Percentiles rank a stretch among this genome's conserved stretches.
Evolutionary conservation across 139 green algal species (phyloP).

Genomic region (Haematococcus sp.): DNA sequence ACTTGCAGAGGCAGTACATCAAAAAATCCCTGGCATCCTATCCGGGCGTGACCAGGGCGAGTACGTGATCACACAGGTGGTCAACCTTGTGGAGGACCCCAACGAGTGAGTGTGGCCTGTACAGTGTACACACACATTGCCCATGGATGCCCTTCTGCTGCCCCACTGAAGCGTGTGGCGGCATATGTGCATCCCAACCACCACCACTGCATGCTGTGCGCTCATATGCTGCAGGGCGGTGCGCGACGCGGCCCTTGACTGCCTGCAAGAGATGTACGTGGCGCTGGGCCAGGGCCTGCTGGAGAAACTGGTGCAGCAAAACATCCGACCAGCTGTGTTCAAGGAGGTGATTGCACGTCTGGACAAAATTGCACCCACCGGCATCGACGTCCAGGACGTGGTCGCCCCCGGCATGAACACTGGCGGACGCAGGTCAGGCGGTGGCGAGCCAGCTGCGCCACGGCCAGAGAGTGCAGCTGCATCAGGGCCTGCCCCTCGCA

Average conservation of each 20-base stretch:
- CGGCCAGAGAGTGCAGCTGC: not conserved
- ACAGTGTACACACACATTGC: too few species aligned
- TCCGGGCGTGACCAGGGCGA: conserved; percentile 13
- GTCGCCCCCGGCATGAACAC: not conserved
- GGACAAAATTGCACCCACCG: not conserved
- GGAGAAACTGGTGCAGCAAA: conserved; percentile 20
- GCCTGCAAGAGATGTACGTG: conserved; percentile 38
- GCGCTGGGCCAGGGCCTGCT: conserved; percentile 31
- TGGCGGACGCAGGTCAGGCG: not conserved
- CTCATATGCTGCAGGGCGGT: conserved; percentile 25
- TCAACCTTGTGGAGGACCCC: conserved; percentile 45
- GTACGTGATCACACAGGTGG: conserved; percentile 35
- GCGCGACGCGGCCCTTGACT: conserved; percentile 39
- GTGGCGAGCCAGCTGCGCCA: not conserved
- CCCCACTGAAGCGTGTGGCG: too few species aligned
- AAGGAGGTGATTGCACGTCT: conserved; percentile 27
- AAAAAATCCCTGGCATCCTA: conserved; percentile 3
- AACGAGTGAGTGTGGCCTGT: conserved; percentile 30
- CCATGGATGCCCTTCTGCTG: too few species aligned
- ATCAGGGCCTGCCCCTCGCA: not conserved
- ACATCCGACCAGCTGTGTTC: conserved; percentile 14
- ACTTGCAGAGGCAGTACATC: conserved; percentile 41
- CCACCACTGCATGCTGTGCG: too few species aligned
- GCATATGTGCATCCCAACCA: too few species aligned
- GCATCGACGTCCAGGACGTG: not conserved